Base-by-base conservation (phyloP, 2,329 filamentous ascomycete genomes). In the Talaromyces sp. region DNA sequence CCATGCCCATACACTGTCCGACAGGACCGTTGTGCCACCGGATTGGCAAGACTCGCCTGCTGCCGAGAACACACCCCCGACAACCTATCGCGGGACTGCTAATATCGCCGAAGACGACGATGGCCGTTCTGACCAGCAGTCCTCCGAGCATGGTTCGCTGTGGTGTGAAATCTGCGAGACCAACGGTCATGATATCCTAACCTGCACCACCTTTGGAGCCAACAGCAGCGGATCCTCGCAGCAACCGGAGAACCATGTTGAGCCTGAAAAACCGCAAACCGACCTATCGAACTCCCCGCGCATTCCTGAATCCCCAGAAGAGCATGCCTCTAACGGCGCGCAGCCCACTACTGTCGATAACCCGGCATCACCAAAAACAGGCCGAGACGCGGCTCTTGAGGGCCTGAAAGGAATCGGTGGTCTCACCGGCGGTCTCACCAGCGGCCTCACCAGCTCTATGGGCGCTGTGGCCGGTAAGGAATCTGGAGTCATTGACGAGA, bases 101-200 rank as follows among this genome's bases (percentile, higher is more conserved):
- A 69, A 70, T 31, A 67, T 69, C 55, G 66, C 64, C 19, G 73
- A 71, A n/a, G 64, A 77, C 24, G 55, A 58, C 5, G 78, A 74
- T 74, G 77, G 71, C 43, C 77, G 76, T 65, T 72, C 72, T 4
- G 76, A 77, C 55, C 68, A 68, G 32, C 71, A 63, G 38, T 65
- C 88, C 73, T 90, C 89, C 24, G 90, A 89, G 43, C 90, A 92
- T 71, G 87, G 82, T 68, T 89, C 86, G 72, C 82, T 93, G 64
- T 96, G 90, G 89, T 98, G 93, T 76, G 95, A 98, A 77, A 95
- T 98, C 64, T 98, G 93, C 77, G 93, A 97, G 78, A 90, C 90
- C 35, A 84, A 86, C 53, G 93, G 93, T 17, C 93, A 98, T 71
- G 93, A 98, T 69, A 96, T 98, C 63, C 81, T 98, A 60, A 96